Evolutionary conservation across 306 rosid genomes (phyloP).

Genomic region (Cyamopsis tetragonoloba): DNA sequence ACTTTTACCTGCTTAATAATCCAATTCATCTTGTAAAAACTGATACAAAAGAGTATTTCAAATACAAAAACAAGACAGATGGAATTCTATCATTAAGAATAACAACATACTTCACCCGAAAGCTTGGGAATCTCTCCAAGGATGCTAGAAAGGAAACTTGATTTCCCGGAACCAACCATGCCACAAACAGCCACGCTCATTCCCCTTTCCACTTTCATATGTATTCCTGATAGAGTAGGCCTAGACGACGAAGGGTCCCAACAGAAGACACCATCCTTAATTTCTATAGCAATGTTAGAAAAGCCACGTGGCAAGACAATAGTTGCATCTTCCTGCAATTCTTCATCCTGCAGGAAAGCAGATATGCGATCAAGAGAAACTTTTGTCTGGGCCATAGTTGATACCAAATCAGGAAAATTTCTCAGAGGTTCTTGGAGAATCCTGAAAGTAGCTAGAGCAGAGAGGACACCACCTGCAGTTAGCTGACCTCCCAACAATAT

Average conservation of each 20-base stretch:
- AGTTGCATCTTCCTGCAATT: slow-evolving; percentile 78
- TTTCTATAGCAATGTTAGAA: slow-evolving; percentile 60
- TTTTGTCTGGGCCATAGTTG: slow-evolving; percentile 92
- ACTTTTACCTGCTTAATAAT: slow-evolving; percentile 54
- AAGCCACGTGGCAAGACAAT: slow-evolving; percentile 53
- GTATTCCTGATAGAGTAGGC: slow-evolving; percentile 65
- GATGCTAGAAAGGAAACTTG: slow-evolving; percentile 81
- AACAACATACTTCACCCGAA: slow-evolving; percentile 73
- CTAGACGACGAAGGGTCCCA: slow-evolving; percentile 67
- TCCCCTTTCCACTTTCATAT: slow-evolving; percentile 63
- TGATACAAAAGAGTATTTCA: background rate
- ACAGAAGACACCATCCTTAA: slow-evolving; percentile 56
- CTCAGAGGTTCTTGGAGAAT: slow-evolving; percentile 93
- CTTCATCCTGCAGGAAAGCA: slow-evolving; percentile 80
- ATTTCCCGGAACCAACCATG: slow-evolving; percentile 84
- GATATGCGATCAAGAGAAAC: slow-evolving; percentile 85
- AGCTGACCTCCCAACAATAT: slow-evolving; percentile 71
- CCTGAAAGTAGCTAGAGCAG: slow-evolving; percentile 92
- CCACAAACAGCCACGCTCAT: slow-evolving; percentile 89
- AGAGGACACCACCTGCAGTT: slow-evolving; percentile 88
- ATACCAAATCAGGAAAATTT: slow-evolving; percentile 89
- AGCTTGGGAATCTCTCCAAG: slow-evolving; percentile 87
- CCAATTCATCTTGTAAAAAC: slow-evolving; percentile 13
- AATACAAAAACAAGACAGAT: slow-evolving; percentile 1
- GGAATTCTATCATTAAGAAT: slow-evolving; percentile 7